Evolutionary conservation across 73 alveolate species (phyloP), one percentile per base, ranked within the genome.

Genomic region (Uronychia binucleata): DNA sequence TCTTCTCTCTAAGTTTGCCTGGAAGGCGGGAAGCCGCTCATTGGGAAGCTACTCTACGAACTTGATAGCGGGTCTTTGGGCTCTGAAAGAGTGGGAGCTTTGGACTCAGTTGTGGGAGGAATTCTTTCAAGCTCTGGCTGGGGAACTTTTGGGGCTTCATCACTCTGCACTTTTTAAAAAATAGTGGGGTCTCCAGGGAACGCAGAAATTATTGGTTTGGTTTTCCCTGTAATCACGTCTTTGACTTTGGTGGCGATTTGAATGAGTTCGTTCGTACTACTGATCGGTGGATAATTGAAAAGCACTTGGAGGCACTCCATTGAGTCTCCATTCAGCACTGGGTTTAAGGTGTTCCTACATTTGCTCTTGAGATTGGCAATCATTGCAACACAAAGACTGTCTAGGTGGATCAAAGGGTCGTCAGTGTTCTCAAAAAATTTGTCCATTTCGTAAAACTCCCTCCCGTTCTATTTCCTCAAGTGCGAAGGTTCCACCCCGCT

Each of bases 311-410:
- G 78, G 32, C 34, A 25, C 29, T 28, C 78, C 78, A 67, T 67
- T 8, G 14, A 26, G 26, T 67, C 78, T 46, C 67, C 67, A 11
- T 46, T 5, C 5, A 46, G 67, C 19, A 46, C 67, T 46, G 19
- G 19, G 19, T 46, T 46, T 46, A 46, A 46, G 26, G 30, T 67
- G 5, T 75, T 5, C n/a, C n/a, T 75, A 75, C 28, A 26, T 26
- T 26, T 5, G 27, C 28, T 78, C 34, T 80, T 87, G 59, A 28
- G 80, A 35, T 57, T 28, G 26, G 74, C 81, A 28, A 91, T 88
- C 97, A 93, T 93, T n/a, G 96, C 92, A 0, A 90, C 89, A 77
- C 95, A 90, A 30, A 93, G 84, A 58, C 30, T 79, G 77, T 93
- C 97, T 8, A 90, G 84, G 57, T 77, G 75, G 30, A 83, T 78